Percentiles rank a stretch among this genome's conserved stretches.
These are phyloP conservation scores for Phoenix dactylifera DNA, from an alignment of 176 grass and related monocot genomes.

Conservation along the genomic window DNA sequence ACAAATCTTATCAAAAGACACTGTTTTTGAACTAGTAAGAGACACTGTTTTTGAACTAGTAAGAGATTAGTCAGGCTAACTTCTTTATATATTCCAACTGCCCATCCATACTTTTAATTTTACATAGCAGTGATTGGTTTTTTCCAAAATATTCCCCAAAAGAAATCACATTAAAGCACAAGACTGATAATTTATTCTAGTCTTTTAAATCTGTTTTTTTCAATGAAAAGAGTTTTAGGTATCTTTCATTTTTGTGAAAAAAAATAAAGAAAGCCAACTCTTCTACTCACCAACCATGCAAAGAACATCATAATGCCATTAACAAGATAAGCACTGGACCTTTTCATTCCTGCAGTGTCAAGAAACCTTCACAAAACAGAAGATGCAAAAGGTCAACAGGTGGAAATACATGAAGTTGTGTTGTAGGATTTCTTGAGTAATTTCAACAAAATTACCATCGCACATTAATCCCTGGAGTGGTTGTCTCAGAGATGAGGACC, in stretches of 20 bases:
- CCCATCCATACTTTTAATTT: too few relatives aligned
- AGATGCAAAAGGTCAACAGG: slow-evolving; percentile 13
- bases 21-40: too few relatives aligned
- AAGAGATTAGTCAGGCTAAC: too few relatives aligned
- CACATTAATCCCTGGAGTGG: slow-evolving; percentile 94
- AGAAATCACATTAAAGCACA: too few relatives aligned
- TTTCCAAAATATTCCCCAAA: too few relatives aligned
- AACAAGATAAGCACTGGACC: slow-evolving; percentile 77
- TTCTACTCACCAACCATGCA: slow-evolving; percentile 75
- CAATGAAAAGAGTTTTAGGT: background rate
- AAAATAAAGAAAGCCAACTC: background rate
- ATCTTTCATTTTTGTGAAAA: background rate
- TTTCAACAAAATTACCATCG: slow-evolving; percentile 67
- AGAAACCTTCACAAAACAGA: slow-evolving; percentile 73
- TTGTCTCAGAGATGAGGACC: slow-evolving; percentile 94
- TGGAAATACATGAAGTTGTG: slow-evolving; percentile 17
- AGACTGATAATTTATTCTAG: too few relatives aligned
- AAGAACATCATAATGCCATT: slow-evolving; percentile 81
- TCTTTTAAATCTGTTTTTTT: too few relatives aligned
- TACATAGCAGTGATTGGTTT: too few relatives aligned
- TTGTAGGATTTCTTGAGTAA: slow-evolving; percentile 6
- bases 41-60: too few relatives aligned
- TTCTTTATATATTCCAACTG: too few relatives aligned
- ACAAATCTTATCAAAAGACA: too few relatives aligned
- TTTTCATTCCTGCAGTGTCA: slow-evolving; percentile 92